phyloP scores from a whole-genome alignment of 768 basidiomycete species.

The Mycena rosella region DNA sequence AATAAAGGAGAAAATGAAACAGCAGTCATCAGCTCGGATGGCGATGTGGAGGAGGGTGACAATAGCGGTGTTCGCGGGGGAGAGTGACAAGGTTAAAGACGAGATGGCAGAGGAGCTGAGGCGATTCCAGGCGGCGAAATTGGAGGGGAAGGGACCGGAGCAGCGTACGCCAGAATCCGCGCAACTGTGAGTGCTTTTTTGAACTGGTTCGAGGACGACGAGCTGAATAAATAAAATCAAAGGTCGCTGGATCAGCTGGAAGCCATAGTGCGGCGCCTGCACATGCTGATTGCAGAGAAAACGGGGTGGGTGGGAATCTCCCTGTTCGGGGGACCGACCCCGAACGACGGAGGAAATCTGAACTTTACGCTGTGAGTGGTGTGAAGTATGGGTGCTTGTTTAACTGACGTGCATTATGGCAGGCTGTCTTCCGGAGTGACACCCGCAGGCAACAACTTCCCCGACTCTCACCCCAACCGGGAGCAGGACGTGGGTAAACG shows the following conservation, averaged over 20 bases:
- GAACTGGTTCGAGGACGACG: neutral
- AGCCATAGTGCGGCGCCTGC: neutral
- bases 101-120: neutral
- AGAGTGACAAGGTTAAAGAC: neutral
- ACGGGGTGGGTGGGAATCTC: constrained; percentile 11
- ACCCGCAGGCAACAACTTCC: neutral
- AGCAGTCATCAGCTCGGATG: neutral
- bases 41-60: neutral
- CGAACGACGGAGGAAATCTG: neutral
- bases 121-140: neutral
- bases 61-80: neutral
- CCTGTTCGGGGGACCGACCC: constrained; percentile 12
- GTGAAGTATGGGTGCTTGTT: neutral
- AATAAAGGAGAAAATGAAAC: neutral
- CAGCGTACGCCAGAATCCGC: constrained; percentile 2
- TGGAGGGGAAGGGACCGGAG: neutral
- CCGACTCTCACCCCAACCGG: constrained; percentile 11
- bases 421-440: constrained; percentile 3
- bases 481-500: neutral
- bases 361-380: constrained; percentile 4
- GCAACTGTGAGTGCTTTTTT: neutral
- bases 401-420: too few species aligned
- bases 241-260: constrained; percentile 13
- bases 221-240: neutral
- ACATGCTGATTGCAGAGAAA: neutral